Conservation (phyloP, 108 stramenopile species). For the Cyclotella sp. region DNA sequence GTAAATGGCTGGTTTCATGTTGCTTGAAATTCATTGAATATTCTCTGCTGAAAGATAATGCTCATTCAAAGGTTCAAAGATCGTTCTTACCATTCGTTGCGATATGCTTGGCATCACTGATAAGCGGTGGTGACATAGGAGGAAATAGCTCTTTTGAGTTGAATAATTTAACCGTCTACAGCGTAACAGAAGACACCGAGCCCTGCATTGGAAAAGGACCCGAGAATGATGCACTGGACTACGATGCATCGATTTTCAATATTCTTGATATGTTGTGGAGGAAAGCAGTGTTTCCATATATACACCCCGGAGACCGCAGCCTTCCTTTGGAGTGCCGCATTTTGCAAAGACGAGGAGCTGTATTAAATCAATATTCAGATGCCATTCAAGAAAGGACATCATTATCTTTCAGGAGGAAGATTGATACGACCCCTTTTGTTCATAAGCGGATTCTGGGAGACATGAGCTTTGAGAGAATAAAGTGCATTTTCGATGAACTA, state of each 20-base stretch:
- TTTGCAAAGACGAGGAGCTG: conserved; percentile 41
- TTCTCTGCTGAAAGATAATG: conserved; percentile 18
- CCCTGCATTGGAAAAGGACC: conserved; percentile 13
- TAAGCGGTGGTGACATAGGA: conserved; percentile 34
- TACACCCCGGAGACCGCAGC: conserved; percentile 15
- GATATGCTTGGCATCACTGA: conserved; percentile 36
- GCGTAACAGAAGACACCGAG: conserved; percentile 39
- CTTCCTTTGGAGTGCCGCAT: conserved; percentile 21
- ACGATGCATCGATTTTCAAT: conserved; percentile 5
- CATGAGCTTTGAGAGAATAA: conserved; percentile 29
- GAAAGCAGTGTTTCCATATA: conserved; percentile 28
- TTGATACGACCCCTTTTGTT: neutral
- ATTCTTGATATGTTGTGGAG: conserved; percentile 38
- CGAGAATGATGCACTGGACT: conserved; percentile 8
- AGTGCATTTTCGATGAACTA: conserved; percentile 29
- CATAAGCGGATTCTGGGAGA: conserved; percentile 8
- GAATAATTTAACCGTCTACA: conserved; percentile 39
- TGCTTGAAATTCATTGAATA: conserved; percentile 47
- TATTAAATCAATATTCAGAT: conserved; percentile 41
- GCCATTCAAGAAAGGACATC: conserved; percentile 39
- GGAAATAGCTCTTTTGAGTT: conserved; percentile 42
- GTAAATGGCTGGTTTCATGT: conserved; percentile 40
- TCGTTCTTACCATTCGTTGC: conserved; percentile 46
- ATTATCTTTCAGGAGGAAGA: conserved; percentile 6
- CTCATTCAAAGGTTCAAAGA: conserved; percentile 37